A percentile compares a stretch with the other conserved stretches of the same genome.
Conservation (phyloP, 345 rosid species). For the Litchi chinensis region DNA sequence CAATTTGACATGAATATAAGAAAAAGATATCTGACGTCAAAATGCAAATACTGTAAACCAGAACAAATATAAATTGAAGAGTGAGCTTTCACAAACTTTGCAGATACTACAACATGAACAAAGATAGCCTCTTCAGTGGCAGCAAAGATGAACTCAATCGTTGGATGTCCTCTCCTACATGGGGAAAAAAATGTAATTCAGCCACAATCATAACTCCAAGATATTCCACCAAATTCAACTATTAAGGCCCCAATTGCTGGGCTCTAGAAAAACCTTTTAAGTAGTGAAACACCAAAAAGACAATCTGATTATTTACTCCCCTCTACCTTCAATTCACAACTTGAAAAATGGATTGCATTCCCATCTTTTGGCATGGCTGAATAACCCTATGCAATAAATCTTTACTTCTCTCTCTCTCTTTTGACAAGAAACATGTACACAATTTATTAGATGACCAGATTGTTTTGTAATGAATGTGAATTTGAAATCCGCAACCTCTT, state of each 20-base stretch:
- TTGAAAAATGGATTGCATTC: too few species aligned
- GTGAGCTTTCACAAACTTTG: conserved; percentile 69
- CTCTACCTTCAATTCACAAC: too few species aligned
- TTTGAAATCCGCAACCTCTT: not conserved
- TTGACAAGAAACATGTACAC: too few species aligned
- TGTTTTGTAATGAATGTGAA: not conserved
- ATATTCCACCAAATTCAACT: not conserved
- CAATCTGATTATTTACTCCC: too few species aligned
- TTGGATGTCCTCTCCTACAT: conserved; percentile 87
- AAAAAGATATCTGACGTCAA: conserved; percentile 19
- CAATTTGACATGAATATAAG: conserved; percentile 22
- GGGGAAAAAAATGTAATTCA: conserved; percentile 24
- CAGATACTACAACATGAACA: conserved; percentile 83
- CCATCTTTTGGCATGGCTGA: too few species aligned
- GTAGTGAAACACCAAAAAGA: not conserved
- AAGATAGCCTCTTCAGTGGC: conserved; percentile 93
- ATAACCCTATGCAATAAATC: too few species aligned
- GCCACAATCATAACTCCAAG: conserved; percentile 1
- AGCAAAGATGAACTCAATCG: conserved; percentile 89
- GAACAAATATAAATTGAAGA: conserved; percentile 14
- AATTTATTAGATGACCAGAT: not conserved
- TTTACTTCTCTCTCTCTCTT: too few species aligned
- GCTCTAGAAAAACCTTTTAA: not conserved
- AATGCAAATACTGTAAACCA: conserved; percentile 13
- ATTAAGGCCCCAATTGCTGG: not conserved